phyloP scores from a whole-genome alignment of 164 flowering plant species.

The Vitis cinerea region DNA sequence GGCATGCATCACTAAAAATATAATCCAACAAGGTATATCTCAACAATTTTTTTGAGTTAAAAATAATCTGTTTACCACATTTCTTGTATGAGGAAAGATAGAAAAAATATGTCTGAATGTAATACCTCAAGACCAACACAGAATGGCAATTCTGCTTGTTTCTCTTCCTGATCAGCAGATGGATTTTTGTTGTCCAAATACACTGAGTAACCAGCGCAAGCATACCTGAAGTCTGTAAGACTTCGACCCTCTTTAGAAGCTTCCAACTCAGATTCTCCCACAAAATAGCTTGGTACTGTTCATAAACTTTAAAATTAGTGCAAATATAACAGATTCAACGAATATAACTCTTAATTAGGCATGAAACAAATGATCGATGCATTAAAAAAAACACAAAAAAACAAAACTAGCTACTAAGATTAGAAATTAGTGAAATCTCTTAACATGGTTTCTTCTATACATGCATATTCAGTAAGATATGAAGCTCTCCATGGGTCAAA shows the following conservation, averaged over 20 bases:
- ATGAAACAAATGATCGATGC: background rate
- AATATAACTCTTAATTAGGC: background rate
- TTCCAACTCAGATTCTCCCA: constrained; percentile 55
- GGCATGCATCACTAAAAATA: too few species aligned
- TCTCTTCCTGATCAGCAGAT: constrained; percentile 24
- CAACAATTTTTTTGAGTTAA: too few species aligned
- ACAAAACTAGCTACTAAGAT: too few species aligned
- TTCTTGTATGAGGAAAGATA: background rate
- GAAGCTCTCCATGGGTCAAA: too few species aligned
- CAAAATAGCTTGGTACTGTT: constrained; percentile 51
- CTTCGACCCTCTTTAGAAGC: constrained; percentile 54
- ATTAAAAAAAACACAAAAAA: background rate
- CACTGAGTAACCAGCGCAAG: constrained; percentile 64
- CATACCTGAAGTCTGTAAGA: constrained; percentile 53
- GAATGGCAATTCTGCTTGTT: constrained; percentile 48
- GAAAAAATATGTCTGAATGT: background rate
- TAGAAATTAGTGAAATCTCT: too few species aligned
- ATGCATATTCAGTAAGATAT: too few species aligned
- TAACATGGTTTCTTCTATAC: too few species aligned
- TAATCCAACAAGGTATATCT: too few species aligned
- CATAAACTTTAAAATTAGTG: constrained; percentile 7
- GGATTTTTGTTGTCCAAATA: constrained; percentile 36
- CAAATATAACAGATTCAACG: background rate
- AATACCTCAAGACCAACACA: constrained; percentile 69
- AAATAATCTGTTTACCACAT: too few species aligned